Base-by-base conservation (phyloP, 768 basidiomycete species). In the Serendipita sp. region DNA sequence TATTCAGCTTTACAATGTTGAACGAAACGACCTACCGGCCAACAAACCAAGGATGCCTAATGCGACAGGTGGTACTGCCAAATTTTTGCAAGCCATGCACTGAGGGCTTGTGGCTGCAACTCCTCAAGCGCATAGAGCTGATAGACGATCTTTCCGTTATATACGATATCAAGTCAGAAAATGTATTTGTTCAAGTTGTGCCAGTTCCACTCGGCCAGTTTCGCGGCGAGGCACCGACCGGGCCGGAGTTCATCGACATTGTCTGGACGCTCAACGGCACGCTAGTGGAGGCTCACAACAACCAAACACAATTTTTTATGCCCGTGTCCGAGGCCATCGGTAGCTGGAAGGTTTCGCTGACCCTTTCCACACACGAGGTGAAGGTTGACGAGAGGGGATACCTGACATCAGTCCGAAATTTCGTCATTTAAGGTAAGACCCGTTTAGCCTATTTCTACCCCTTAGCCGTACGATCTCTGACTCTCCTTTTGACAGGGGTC, bases 11-110 rank as follows among this genome's bases (percentile, higher is more conserved):
- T 69, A 85, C 84, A 0, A 76, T 82, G 34, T 70, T 74, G 42
- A 87, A 89, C 67, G 70, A 71, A 60, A 88, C 85, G 0, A 78
- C 80, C 2, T 90, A 85, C 71, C 80, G 88, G n/a, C 88, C 88
- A 2, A 90, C 88, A 2, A 87, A 88, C 66, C 83, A 87, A 64
- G 85, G 83, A 70, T 90, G 88, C 69, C 80, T 90, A 51, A 90
- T 90, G 88, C 85, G 88, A 43, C 73, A 74, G 61, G 83, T 88
- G 43, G 82, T 79, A 30, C 76, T 79, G 0, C 82, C 86, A 62
- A 80, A 85, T 68, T 86, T 90, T 69, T 90, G 88, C 76, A 81
- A 76, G 65, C 82, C 81, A 60, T 90, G 88, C 68, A 67, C 79
- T 14, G 88, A 90, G 66, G 85, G 79, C 3, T 80, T 90, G 33